Evolutionary conservation across 306 rosid species (phyloP).

Genomic region (Astragalus membranaceus): DNA sequence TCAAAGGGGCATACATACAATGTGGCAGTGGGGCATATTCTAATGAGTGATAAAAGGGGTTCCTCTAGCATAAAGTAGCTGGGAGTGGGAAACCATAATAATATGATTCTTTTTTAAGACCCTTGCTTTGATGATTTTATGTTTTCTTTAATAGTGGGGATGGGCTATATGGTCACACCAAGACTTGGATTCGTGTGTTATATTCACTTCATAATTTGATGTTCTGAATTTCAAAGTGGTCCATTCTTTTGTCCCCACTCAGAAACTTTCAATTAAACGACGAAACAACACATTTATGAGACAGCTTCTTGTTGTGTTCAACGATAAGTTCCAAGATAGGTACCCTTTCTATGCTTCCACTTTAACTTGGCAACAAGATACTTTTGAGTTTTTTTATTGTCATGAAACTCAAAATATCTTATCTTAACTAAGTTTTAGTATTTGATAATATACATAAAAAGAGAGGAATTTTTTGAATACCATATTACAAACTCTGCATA

Average conservation of each 20-base stretch:
- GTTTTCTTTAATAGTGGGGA: background rate
- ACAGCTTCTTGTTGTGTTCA: constrained; percentile 1
- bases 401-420: background rate
- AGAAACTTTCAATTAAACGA: background rate
- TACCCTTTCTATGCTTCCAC: background rate
- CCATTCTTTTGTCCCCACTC: constrained; percentile 17
- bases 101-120: constrained; percentile 15
- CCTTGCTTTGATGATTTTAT: background rate
- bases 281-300: constrained; percentile 20
- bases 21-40: constrained; percentile 33
- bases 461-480: no score
- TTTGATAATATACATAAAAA: background rate
- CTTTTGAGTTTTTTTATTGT: background rate
- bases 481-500: no score
- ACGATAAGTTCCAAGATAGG: background rate
- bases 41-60: constrained; percentile 21
- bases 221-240: constrained; percentile 11
- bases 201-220: background rate
- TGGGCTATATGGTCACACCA: constrained; percentile 10
- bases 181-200: background rate
- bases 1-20: background rate
- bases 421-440: background rate
- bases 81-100: constrained; percentile 17
- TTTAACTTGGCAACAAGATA: no score
- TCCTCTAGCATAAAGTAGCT: constrained; percentile 19